phyloP scores from a whole-genome alignment of 306 rosid genomes.

The Acacia acuminata region DNA sequence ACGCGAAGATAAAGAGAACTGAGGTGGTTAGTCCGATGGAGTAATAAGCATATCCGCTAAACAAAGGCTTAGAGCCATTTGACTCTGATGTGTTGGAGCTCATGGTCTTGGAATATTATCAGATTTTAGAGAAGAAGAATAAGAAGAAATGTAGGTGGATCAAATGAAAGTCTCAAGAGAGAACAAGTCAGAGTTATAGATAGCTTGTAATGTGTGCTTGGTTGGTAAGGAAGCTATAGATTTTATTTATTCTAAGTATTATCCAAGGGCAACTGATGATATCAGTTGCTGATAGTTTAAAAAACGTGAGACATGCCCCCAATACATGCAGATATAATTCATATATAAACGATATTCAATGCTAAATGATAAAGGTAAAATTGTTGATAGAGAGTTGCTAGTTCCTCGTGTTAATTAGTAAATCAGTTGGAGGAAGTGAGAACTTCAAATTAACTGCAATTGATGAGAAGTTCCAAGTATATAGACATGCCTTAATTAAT shows the following conservation, averaged over 20 bases:
- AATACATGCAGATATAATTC: no score
- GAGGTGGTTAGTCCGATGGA: conserved; percentile 25
- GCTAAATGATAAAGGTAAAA: no score
- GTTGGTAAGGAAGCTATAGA: not conserved
- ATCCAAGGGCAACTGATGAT: not conserved
- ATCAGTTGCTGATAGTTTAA: not conserved
- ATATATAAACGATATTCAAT: no score
- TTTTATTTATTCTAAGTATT: not conserved
- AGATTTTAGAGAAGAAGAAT: not conserved
- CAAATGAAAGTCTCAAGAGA: not conserved
- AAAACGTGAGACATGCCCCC: not conserved
- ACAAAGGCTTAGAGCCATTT: not conserved
- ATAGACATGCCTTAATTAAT: no score
- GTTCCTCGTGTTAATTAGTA: no score
- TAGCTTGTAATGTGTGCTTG: not conserved
- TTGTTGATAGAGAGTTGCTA: no score
- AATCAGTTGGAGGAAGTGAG: no score
- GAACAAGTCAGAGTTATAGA: not conserved
- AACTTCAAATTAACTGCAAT: no score
- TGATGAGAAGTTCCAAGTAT: no score
- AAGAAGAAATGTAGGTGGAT: not conserved
- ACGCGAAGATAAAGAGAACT: conserved; percentile 15
- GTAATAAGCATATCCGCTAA: not conserved
- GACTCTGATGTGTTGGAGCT: not conserved
- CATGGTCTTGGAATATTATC: not conserved